Evolutionary conservation across 2,329 filamentous ascomycete species (phyloP), one percentile per base, ranked within the genome.

Genomic region (Cylindrodendrum hubeiense): DNA sequence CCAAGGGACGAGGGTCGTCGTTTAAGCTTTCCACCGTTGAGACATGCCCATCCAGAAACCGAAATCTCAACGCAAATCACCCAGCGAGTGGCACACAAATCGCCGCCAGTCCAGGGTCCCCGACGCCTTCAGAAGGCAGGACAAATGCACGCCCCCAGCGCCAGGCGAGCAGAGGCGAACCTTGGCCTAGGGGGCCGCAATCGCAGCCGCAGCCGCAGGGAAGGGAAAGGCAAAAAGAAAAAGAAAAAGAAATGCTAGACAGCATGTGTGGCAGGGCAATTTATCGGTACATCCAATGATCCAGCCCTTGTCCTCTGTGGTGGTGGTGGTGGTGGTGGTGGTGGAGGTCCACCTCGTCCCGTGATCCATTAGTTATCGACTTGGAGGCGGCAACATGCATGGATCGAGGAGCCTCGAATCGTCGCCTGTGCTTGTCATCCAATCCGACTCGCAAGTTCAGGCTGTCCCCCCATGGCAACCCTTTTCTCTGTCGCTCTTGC

Each of bases 161-260:
- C 43, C 10, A 28, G 24, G 47, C 28, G 12, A 33, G 47, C 47
- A 33, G n/a, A 30, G 28, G 47, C 28, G n/a, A 3, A 10, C 46
- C 17, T 30, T 9, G 26, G 4, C 47, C 15, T 19, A 9, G 26
- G 17, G 47, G n/a, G 30, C 10, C 10, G 47, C n/a, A 50, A n/a
- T 6, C 30, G n/a, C 28, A 22, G 30, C 10, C 10, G 47, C n/a
- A 50, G 30, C 10, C 30, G n/a, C 28, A 22, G 47, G 47, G 47
- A 33, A 33, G 19, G 12, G 47, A 9, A n/a, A 17, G 26, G 28
- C 3, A 5, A 19, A 15, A 60, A 46, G 37, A 52, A 53, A 21
- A 39, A 43, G 21, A 52, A 58, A 67, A 60, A 69, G 54, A 39
- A 64, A 58, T 59, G 43, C 39, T 33, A 56, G 57, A 50, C 53